phyloP scores from a whole-genome alignment of 257 asterid species.

The Solanum sejunctum region DNA sequence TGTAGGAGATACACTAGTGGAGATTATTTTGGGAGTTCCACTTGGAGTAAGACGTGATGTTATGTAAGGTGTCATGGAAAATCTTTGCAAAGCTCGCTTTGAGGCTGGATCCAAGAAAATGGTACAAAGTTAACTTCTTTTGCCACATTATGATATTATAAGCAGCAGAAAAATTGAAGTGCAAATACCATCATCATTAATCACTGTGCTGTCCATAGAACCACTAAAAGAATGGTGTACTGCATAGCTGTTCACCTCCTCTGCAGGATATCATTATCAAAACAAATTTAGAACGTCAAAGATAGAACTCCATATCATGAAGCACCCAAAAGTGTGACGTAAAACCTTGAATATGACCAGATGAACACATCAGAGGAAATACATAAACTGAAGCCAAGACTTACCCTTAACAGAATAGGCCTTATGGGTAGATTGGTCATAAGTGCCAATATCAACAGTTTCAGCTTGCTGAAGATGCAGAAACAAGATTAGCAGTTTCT shows the following conservation, averaged over 20 bases:
- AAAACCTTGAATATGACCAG: neutral
- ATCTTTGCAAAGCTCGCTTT: conserved; percentile 36
- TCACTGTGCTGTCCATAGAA: conserved; percentile 33
- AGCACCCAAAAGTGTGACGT: neutral
- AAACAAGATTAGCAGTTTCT: neutral
- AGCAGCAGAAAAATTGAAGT: conserved; percentile 2
- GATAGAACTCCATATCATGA: neutral
- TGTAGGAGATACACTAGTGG: conserved; percentile 69
- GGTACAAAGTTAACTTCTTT: neutral
- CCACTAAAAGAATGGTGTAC: conserved; percentile 41
- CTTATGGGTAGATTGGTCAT: conserved; percentile 60
- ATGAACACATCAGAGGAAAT: neutral
- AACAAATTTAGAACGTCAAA: neutral
- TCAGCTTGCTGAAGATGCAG: conserved; percentile 37
- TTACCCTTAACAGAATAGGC: conserved; percentile 43
- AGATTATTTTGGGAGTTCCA: conserved; percentile 63
- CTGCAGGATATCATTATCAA: conserved; percentile 19
- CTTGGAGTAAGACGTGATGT: conserved; percentile 65
- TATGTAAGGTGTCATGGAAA: conserved; percentile 44
- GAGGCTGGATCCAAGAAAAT: conserved; percentile 29
- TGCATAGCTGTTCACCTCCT: conserved; percentile 39
- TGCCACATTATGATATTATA: neutral
- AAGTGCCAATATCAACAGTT: conserved; percentile 82
- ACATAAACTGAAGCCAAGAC: neutral
- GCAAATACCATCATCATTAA: conserved; percentile 45